These are phyloP conservation scores for Chaetoceros tenuissimus DNA, from an alignment of 108 stramenopile species.

Conservation along the genomic window DNA sequence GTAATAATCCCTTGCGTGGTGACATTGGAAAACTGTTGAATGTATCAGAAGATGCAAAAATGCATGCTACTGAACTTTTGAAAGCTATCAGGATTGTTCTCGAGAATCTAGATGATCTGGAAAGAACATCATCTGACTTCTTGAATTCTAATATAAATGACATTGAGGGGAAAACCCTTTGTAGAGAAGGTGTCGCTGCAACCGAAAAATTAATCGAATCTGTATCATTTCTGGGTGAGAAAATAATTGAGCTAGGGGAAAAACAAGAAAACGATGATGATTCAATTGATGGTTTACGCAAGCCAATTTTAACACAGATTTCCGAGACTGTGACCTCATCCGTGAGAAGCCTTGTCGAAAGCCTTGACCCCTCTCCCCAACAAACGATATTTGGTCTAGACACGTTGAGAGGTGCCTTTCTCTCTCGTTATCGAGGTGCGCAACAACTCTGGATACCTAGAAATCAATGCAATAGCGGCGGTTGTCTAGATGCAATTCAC, in stretches of 20 bases:
- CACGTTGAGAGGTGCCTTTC: slow-evolving; percentile 63
- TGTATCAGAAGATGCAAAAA: slow-evolving; percentile 33
- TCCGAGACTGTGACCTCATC: slow-evolving; percentile 9
- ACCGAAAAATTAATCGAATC: no score
- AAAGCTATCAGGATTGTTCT: slow-evolving; percentile 30
- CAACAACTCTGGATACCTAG: slow-evolving; percentile 72
- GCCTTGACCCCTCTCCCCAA: slow-evolving; percentile 80
- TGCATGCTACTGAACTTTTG: slow-evolving; percentile 44
- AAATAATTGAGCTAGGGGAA: slow-evolving; percentile 18
- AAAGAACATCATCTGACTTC: no score
- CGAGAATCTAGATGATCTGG: slow-evolving; percentile 32
- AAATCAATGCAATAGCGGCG: slow-evolving; percentile 14
- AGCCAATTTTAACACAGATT: background rate
- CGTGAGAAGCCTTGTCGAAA: slow-evolving; percentile 12
- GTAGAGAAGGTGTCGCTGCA: no score
- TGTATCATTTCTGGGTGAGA: slow-evolving; percentile 6
- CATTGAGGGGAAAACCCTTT: no score
- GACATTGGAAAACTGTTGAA: slow-evolving; percentile 66
- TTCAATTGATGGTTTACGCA: background rate
- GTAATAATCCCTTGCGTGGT: slow-evolving; percentile 64
- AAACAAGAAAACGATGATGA: slow-evolving; percentile 10
- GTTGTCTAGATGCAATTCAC: slow-evolving; percentile 61
- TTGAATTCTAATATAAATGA: no score
- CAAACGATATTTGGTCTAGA: slow-evolving; percentile 74
- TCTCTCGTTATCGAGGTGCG: slow-evolving; percentile 67